phyloP scores from a whole-genome alignment of 352 stramenopile genomes.

The Phytophthora boehmeriae region DNA sequence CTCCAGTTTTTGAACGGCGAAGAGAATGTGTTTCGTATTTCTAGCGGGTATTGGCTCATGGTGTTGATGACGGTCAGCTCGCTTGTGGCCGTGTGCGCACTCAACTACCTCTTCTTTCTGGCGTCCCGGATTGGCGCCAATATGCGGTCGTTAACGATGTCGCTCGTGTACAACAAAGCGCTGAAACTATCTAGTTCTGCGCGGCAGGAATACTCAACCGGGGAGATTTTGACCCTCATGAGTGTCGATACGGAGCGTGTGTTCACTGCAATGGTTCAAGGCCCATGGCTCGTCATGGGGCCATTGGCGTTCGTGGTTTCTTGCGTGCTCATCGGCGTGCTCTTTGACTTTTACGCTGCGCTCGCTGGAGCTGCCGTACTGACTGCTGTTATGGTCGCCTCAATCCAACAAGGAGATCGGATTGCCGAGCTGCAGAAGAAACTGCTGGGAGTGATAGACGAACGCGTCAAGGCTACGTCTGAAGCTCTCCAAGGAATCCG shows the following conservation, averaged over 20 bases:
- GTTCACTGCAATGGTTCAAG: slow-evolving; percentile 33
- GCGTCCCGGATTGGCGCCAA: slow-evolving; percentile 44
- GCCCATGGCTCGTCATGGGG: slow-evolving; percentile 35
- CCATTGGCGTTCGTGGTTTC: slow-evolving; percentile 34
- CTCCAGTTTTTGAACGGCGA: slow-evolving; percentile 36
- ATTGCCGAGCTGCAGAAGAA: slow-evolving; percentile 27
- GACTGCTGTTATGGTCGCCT: slow-evolving; percentile 25
- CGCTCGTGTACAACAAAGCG: slow-evolving; percentile 53
- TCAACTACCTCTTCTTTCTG: slow-evolving; percentile 47
- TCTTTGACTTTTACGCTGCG: slow-evolving; percentile 27
- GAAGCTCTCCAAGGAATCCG: slow-evolving; percentile 91
- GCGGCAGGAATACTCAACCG: slow-evolving; percentile 39
- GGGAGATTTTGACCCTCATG: slow-evolving; percentile 49
- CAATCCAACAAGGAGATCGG: slow-evolving; percentile 11
- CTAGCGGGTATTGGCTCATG: slow-evolving; percentile 36
- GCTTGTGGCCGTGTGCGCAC: slow-evolving; percentile 26
- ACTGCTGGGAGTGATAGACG: slow-evolving; percentile 50
- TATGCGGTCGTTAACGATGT: slow-evolving; percentile 48
- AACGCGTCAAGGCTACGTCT: slow-evolving; percentile 92
- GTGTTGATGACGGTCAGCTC: slow-evolving; percentile 27
- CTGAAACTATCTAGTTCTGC: slow-evolving; percentile 62
- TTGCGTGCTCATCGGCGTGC: slow-evolving; percentile 32
- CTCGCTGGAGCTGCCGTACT: slow-evolving; percentile 19
- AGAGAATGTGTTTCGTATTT: slow-evolving; percentile 35
- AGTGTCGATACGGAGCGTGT: slow-evolving; percentile 47